phyloP scores from a whole-genome alignment of 2,329 filamentous ascomycete species.

The Annulohypoxylon truncatum region DNA sequence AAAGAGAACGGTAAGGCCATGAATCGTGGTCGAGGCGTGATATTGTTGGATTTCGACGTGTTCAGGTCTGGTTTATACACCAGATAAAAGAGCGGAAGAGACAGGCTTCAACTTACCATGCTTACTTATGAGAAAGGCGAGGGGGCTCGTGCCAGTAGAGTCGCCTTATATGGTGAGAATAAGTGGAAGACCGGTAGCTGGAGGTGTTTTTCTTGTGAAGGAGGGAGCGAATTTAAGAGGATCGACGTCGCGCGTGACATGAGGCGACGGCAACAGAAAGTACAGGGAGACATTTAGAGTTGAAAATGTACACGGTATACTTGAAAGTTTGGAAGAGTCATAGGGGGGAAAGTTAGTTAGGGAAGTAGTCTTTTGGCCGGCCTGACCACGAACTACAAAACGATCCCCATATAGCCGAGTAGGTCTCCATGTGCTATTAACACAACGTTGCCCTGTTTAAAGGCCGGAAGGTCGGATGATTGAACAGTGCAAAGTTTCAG shows the following conservation, averaged over 20 bases:
- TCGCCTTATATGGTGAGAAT: constrained; percentile 26
- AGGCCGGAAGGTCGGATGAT: constrained; percentile 41
- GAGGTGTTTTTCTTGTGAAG: constrained; percentile 32
- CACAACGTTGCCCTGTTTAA: constrained; percentile 36
- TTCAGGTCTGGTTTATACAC: constrained; percentile 4
- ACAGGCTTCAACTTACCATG: constrained; percentile 36
- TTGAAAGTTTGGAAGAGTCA: constrained; percentile 34
- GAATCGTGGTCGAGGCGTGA: background rate
- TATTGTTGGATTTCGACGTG: constrained; percentile 2
- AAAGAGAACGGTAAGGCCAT: background rate
- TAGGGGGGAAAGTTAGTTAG: constrained; percentile 15
- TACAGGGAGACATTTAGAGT: constrained; percentile 32
- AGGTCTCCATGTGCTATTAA: constrained; percentile 42
- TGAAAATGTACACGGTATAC: constrained; percentile 30
- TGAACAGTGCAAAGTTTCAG: constrained; percentile 25
- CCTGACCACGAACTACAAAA: constrained; percentile 34
- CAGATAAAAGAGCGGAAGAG: constrained; percentile 12
- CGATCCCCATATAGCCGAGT: constrained; percentile 19
- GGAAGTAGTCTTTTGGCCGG: constrained; percentile 24
- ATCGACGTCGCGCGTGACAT: constrained; percentile 37
- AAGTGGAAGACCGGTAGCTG: constrained; percentile 14
- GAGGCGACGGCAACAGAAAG: constrained; percentile 30
- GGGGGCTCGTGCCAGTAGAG: constrained; percentile 26
- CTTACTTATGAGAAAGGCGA: constrained; percentile 39
- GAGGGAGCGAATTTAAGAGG: constrained; percentile 33